Evolutionary conservation across 805 yeast genomes (phyloP).

Genomic region (Candida saitoana): DNA sequence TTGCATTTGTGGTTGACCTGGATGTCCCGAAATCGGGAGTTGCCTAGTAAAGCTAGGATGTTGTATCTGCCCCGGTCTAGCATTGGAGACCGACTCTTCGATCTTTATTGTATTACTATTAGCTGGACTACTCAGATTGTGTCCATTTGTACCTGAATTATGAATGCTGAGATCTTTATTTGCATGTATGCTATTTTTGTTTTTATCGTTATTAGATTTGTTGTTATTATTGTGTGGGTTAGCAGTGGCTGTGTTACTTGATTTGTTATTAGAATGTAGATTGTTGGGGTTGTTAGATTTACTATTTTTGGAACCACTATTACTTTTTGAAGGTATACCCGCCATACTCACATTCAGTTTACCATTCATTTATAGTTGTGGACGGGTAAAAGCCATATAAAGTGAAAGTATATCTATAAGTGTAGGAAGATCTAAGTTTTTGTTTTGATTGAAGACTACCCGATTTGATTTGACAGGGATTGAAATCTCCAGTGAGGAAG

Average conservation of each 20-base stretch:
- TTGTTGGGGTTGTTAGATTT: not conserved
- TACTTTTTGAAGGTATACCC: not conserved
- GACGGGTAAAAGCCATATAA: conserved; percentile 1
- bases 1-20: conserved; percentile 1
- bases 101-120: not conserved
- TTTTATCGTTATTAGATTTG: not conserved
- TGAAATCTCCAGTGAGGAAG: not conserved
- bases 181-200: not conserved
- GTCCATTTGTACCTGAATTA: not conserved
- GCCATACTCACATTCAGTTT: conserved; percentile 4
- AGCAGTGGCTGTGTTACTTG: not conserved
- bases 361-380: conserved; percentile 1
- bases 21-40: conserved; percentile 1
- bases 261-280: not conserved
- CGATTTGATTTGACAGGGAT: not conserved
- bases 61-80: not conserved
- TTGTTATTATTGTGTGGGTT: not conserved
- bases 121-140: not conserved
- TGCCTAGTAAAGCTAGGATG: not conserved
- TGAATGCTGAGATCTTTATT: not conserved
- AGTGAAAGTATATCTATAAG: not conserved
- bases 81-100: not conserved
- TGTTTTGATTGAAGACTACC: too few relatives aligned
- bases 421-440: not conserved
- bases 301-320: not conserved